These are phyloP conservation scores for Aspergillus neotritici DNA, from an alignment of 2,329 filamentous ascomycete species.

Conservation along the genomic window DNA sequence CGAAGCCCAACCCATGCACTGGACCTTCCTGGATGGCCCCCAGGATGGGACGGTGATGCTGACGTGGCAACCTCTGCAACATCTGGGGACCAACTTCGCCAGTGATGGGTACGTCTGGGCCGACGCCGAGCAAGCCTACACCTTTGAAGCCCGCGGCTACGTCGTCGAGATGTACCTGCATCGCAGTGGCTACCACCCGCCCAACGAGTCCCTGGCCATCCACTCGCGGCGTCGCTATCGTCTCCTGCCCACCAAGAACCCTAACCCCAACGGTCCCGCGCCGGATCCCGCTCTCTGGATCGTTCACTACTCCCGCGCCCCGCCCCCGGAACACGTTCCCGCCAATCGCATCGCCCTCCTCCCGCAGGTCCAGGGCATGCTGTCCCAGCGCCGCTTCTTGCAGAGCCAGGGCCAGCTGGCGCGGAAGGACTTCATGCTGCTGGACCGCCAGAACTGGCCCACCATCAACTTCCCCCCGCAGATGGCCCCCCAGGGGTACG, in stretches of 20 bases:
- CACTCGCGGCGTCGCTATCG: slow-evolving; percentile 84
- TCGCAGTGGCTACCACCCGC: slow-evolving; percentile 70
- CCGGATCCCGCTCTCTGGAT: slow-evolving; percentile 83
- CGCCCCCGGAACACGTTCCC: slow-evolving; percentile 67
- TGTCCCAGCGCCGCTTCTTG: slow-evolving; percentile 51
- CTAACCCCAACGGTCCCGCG: slow-evolving; percentile 62
- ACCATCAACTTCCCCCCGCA: slow-evolving; percentile 64
- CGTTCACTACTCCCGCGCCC: slow-evolving; percentile 77
- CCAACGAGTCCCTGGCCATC: slow-evolving; percentile 64
- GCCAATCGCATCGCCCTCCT: slow-evolving; percentile 51
- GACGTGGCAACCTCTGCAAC: slow-evolving; percentile 78
- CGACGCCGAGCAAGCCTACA: slow-evolving; percentile 70
- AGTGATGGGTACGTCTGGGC: slow-evolving; percentile 93
- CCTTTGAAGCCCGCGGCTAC: slow-evolving; percentile 66
- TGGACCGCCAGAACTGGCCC: slow-evolving; percentile 86
- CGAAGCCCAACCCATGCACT: slow-evolving; percentile 80
- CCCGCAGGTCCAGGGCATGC: slow-evolving; percentile 37
- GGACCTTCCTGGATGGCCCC: slow-evolving; percentile 83
- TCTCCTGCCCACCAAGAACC: slow-evolving; percentile 65
- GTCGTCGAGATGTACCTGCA: slow-evolving; percentile 84
- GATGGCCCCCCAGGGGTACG: slow-evolving; percentile 49
- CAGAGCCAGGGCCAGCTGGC: slow-evolving; percentile 72
- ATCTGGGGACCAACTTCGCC: slow-evolving; percentile 67
- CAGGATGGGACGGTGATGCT: slow-evolving; percentile 76
- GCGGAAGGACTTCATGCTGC: slow-evolving; percentile 90